Evolutionary conservation across 495 filamentous ascomycete species (phyloP).

Genomic region (Neurospora sp.): DNA sequence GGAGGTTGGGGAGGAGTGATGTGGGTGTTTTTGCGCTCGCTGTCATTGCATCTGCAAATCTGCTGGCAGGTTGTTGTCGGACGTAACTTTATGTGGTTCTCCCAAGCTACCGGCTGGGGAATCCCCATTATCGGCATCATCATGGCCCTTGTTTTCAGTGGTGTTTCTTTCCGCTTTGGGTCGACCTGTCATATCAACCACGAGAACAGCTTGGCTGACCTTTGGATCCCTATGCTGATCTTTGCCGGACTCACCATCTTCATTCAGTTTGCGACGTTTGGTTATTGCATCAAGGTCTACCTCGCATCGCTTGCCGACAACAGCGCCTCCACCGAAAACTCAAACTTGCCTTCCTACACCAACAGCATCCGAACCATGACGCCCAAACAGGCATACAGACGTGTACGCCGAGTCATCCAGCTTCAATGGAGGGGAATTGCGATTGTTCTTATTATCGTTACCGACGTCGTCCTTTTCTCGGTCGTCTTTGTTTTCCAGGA

Average conservation of each 20-base stretch:
- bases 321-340: conserved; percentile 56
- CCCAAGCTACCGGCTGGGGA: conserved; percentile 73
- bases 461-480: conserved; percentile 85
- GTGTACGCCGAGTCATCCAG: conserved; percentile 75
- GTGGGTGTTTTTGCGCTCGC: conserved; percentile 84
- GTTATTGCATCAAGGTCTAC: conserved; percentile 92
- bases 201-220: conserved; percentile 63
- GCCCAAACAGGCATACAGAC: conserved; percentile 77
- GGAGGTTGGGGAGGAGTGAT: conserved; percentile 75
- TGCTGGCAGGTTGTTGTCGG: conserved; percentile 93
- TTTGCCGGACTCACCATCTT: conserved; percentile 70
- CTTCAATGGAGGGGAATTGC: conserved; percentile 90
- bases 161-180: conserved; percentile 90
- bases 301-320: conserved; percentile 72
- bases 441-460: conserved; percentile 77
- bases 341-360: conserved; percentile 66
- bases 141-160: conserved; percentile 70
- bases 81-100: conserved; percentile 78
- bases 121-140: conserved; percentile 64
- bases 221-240: conserved; percentile 82
- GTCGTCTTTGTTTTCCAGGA: conserved; percentile 84
- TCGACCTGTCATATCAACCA: conserved; percentile 89
- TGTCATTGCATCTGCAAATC: conserved; percentile 93
- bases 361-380: conserved; percentile 74
- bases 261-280: conserved; percentile 76